Conservation (phyloP, 208 protist genomes). For the Strigomonas oncopelti region DNA sequence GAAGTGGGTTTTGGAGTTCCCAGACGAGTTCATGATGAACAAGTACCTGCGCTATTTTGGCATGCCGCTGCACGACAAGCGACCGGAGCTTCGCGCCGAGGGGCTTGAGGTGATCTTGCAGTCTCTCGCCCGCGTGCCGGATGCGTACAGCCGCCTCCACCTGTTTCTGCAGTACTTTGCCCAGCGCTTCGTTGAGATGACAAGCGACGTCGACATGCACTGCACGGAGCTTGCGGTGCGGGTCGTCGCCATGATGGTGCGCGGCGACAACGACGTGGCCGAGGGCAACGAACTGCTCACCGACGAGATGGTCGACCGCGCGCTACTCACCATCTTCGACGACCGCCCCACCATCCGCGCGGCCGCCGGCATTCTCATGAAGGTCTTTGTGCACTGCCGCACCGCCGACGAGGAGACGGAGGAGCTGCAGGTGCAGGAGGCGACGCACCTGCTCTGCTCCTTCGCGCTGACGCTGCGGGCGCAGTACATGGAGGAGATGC, state of each 20-base stretch:
- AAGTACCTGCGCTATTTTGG: slow-evolving; percentile 89
- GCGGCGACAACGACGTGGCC: slow-evolving; percentile 44
- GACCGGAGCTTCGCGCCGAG: slow-evolving; percentile 71
- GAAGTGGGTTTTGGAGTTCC: slow-evolving; percentile 71
- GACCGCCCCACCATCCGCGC: slow-evolving; percentile 81
- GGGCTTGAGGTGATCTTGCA: slow-evolving; percentile 74
- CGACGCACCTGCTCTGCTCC: slow-evolving; percentile 66
- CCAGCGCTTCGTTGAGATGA: slow-evolving; percentile 81
- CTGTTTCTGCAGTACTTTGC: slow-evolving; percentile 85
- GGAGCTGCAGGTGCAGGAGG: slow-evolving; percentile 39
- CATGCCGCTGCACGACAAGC: slow-evolving; percentile 87
- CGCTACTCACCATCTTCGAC: slow-evolving; percentile 78
- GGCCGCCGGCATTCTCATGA: slow-evolving; percentile 78
- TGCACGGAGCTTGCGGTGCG: slow-evolving; percentile 85
- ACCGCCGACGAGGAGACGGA: slow-evolving; percentile 44
- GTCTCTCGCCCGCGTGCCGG: slow-evolving; percentile 45
- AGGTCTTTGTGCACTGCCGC: slow-evolving; percentile 82
- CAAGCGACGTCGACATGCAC: slow-evolving; percentile 70
- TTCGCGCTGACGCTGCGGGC: slow-evolving; percentile 71
- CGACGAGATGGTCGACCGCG: slow-evolving; percentile 78
- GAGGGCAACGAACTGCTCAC: slow-evolving; percentile 67
- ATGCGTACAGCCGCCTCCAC: slow-evolving; percentile 68
- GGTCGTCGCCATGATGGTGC: slow-evolving; percentile 71
- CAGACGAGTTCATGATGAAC: slow-evolving; percentile 80
- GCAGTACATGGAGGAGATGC: slow-evolving; percentile 71